Conservation (phyloP, 78 protist species). For the Goniomonas avonlea region DNA sequence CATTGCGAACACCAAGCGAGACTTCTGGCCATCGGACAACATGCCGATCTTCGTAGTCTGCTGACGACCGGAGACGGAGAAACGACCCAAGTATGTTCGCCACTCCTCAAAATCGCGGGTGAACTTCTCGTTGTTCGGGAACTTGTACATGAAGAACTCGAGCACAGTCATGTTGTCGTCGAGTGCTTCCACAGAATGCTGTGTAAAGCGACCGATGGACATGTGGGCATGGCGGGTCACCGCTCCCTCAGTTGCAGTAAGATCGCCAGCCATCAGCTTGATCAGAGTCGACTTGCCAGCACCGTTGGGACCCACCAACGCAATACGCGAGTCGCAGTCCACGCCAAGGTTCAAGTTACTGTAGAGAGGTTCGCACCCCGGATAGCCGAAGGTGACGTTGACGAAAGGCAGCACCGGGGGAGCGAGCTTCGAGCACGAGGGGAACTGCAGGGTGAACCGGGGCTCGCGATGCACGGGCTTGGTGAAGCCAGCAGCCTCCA, state of each 20-base stretch:
- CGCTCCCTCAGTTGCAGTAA: slow-evolving; percentile 54
- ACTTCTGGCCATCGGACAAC: slow-evolving; percentile 73
- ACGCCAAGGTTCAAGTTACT: slow-evolving; percentile 69
- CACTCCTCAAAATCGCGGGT: no score
- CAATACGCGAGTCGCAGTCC: slow-evolving; percentile 72
- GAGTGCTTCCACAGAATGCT: slow-evolving; percentile 21
- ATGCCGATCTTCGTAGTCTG: slow-evolving; percentile 10
- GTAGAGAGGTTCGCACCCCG: slow-evolving; percentile 46
- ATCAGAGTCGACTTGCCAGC: slow-evolving; percentile 70
- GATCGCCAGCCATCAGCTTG: slow-evolving; percentile 77
- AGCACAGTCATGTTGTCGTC: no score
- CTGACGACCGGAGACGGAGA: not conserved
- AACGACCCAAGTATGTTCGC: no score
- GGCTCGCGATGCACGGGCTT: slow-evolving; percentile 52
- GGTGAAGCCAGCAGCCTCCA: slow-evolving; percentile 78
- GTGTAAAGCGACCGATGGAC: slow-evolving; percentile 61
- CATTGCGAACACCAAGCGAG: slow-evolving; percentile 88
- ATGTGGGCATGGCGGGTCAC: slow-evolving; percentile 60
- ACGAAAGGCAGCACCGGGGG: slow-evolving; percentile 76
- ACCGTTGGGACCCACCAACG: slow-evolving; percentile 92
- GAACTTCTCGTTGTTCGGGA: no score
- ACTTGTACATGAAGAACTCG: no score
- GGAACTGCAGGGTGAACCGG: slow-evolving; percentile 61
- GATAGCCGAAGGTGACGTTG: slow-evolving; percentile 74
- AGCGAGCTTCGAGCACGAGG: slow-evolving; percentile 59